Evolutionary conservation across 306 rosid genomes (phyloP), one percentile per base, ranked within the genome.

Genomic region (Geum urbanum): DNA sequence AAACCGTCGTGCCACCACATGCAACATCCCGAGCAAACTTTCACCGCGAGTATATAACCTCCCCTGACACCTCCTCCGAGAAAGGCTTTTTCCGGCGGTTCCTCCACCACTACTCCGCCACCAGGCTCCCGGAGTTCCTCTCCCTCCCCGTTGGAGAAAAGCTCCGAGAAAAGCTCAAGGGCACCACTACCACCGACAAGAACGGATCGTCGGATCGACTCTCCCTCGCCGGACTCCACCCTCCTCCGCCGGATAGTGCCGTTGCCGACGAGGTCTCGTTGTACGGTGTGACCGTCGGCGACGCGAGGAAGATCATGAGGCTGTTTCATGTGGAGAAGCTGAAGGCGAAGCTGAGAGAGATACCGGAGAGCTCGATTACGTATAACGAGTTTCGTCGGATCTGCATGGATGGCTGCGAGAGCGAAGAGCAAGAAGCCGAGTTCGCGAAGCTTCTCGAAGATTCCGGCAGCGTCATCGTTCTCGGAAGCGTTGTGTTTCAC

Each of bases 401-500:
- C 66, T 94, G 97, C 35, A 79, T 37, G 24, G 88, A 94, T 24
- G 72, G 58, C 0, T 88, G 88, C 60, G 77, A 79, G 75, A 85
- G 75, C 48, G 58, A 75, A 27, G 83, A 79, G 0, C 92, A 85
- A 75, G 99, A 95, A 0, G 77, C 16, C 0, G 89, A 87, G 81
- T 87, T 85, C 2, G 95, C 96, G 5, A 87, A 84, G 82, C 70
- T 75, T 66, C 48, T 94, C 71, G 99, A 94, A 61, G 86, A 87
- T 2, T 83, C 86, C 0, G 96, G 97, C 63, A 83, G 66, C 89
- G 96, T 94, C 77, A 87, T 94, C 86, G 87, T 94, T 63, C 74
- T 90, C 66, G 99, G 97, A n/a, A 81, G 78, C 78, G 61, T 73
- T 4, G 99, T 94, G 9, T 84, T 88, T 79, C 92, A 88, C 66